Percentiles rank a stretch among this genome's conserved stretches.
phyloP scores from a whole-genome alignment of 2,329 filamentous ascomycete genomes.

The Colletotrichum horii region DNA sequence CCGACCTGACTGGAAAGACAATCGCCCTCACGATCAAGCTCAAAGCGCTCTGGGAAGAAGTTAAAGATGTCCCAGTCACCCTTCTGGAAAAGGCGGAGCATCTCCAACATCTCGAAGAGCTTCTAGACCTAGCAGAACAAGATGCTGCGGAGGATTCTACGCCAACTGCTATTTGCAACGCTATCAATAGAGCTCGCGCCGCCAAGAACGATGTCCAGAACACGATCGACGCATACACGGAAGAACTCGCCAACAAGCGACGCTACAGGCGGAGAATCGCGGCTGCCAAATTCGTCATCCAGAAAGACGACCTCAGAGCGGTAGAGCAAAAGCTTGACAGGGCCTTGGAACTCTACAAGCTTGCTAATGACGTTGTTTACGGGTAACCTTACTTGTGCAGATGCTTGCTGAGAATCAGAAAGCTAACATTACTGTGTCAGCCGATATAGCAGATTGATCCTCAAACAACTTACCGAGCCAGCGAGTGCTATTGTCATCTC shows the following conservation, averaged over 20 bases:
- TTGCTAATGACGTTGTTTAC: not conserved
- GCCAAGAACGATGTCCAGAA: not conserved
- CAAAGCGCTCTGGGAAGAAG: accelerated
- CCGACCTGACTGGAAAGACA: not conserved
- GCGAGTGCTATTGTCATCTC: accelerated
- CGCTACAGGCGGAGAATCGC: accelerated
- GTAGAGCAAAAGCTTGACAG: not conserved
- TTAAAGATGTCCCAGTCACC: accelerated
- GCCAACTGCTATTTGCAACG: accelerated
- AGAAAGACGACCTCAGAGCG: not conserved
- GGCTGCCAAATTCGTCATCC: not conserved
- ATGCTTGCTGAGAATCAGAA: not conserved
- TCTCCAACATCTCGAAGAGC: not conserved
- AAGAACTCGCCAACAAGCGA: not conserved
- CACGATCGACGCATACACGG: not conserved
- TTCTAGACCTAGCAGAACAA: not conserved
- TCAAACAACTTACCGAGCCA: accelerated
- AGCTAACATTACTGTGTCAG: accelerated
- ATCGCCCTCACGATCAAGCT: not conserved
- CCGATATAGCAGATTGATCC: not conserved
- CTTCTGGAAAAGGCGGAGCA: accelerated
- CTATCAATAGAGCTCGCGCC: accelerated
- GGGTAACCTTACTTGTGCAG: accelerated
- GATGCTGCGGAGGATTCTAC: not conserved
- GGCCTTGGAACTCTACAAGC: not conserved